Conservation (phyloP, 495 filamentous ascomycete species). For the Pyrenula aspistea region DNA sequence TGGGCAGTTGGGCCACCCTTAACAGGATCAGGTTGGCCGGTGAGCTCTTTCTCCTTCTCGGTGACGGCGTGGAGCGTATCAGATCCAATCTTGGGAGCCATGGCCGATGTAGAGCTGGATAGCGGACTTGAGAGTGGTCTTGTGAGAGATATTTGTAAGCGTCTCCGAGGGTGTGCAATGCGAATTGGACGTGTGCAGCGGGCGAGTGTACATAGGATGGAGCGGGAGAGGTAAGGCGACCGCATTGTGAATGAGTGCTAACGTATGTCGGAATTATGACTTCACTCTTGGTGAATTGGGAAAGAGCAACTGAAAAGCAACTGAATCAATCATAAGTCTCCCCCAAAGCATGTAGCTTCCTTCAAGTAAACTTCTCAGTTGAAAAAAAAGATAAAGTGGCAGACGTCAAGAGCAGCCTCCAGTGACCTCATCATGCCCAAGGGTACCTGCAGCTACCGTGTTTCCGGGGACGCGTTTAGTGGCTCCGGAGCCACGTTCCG, state of each 20-base stretch:
- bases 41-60: slow-evolving; percentile 12
- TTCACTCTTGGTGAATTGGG: no score
- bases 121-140: not conserved
- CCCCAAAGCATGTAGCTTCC: not conserved
- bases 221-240: not conserved
- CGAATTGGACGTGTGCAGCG: not conserved
- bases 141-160: not conserved
- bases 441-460: not conserved
- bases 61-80: slow-evolving; percentile 10
- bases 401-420: not conserved
- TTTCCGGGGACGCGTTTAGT: not conserved
- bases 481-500: not conserved
- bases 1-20: slow-evolving; percentile 10
- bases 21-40: slow-evolving; percentile 5
- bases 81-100: slow-evolving; percentile 5
- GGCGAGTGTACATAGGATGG: not conserved
- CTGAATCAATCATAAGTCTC: not conserved
- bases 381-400: not conserved
- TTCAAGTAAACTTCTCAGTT: not conserved
- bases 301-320: not conserved
- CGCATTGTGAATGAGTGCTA: not conserved
- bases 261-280: no score
- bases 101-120: not conserved
- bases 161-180: not conserved
- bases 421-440: not conserved